These are phyloP conservation scores for Mycena belliarum DNA, from an alignment of 768 basidiomycete genomes.

Conservation along the genomic window DNA sequence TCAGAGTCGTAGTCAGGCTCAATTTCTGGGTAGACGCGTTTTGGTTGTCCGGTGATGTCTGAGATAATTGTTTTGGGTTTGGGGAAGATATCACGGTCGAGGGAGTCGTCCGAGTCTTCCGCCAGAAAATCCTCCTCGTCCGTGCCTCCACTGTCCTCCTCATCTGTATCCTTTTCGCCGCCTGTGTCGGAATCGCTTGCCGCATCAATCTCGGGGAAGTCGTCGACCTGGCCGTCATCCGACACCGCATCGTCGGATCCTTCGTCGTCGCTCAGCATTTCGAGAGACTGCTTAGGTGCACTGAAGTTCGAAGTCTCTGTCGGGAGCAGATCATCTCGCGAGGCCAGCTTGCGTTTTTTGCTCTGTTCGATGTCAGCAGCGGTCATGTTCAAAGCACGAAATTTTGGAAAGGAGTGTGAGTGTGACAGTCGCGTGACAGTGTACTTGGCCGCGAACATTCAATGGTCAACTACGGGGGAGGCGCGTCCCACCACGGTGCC, in stretches of 20 bases:
- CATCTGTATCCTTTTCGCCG: constrained; percentile 37
- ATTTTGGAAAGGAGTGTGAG: background rate
- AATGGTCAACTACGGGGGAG: constrained; percentile 92
- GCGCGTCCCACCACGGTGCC: constrained; percentile 39
- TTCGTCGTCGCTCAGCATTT: constrained; percentile 79
- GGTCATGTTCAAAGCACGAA: constrained; percentile 31
- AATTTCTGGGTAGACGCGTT: constrained; percentile 84
- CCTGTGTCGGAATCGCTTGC: constrained; percentile 55
- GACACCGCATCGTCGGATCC: constrained; percentile 45
- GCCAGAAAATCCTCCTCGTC: constrained; percentile 31
- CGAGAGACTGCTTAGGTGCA: constrained; percentile 36
- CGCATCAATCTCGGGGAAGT: constrained; percentile 70
- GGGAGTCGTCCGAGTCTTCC: constrained; percentile 41
- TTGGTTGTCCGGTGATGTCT: constrained; percentile 80
- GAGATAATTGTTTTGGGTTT: constrained; percentile 71
- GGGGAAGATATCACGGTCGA: constrained; percentile 55
- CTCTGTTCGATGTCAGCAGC: constrained; percentile 35
- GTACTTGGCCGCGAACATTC: background rate
- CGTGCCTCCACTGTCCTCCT: constrained; percentile 39
- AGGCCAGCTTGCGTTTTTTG: constrained; percentile 62
- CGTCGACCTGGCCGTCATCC: constrained; percentile 64
- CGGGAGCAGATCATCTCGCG: constrained; percentile 36
- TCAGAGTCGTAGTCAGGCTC: constrained; percentile 91
- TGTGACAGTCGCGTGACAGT: background rate
- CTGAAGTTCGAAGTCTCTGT: constrained; percentile 15